Evolutionary conservation across 2,329 filamentous ascomycete species (phyloP).

Genomic region (Leptosphaerulina australis): DNA sequence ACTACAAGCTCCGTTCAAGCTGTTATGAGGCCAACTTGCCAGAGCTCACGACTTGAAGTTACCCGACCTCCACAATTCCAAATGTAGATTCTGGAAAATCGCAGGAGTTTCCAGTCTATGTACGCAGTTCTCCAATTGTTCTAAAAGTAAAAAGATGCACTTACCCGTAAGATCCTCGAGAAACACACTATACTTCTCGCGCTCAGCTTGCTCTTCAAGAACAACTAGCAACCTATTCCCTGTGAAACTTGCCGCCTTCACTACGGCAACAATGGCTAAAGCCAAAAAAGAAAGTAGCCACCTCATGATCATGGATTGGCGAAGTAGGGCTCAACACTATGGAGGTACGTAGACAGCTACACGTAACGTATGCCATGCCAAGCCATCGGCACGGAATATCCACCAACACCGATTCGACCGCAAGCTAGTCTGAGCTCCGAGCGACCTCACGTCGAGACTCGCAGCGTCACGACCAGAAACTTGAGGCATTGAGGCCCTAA

Average conservation of each 20-base stretch:
- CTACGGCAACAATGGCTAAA: constrained; percentile 68
- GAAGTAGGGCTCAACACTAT: constrained; percentile 29
- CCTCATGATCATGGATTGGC: constrained; percentile 65
- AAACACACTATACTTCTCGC: constrained; percentile 82
- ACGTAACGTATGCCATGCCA: constrained; percentile 50
- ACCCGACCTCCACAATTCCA: neutral
- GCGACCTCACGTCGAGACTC: constrained; percentile 15
- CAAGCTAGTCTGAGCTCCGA: neutral
- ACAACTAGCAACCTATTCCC: constrained; percentile 85
- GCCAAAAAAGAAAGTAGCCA: constrained; percentile 74
- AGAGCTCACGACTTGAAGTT: constrained; percentile 18
- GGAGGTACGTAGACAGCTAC: constrained; percentile 29
- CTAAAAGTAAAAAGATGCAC: constrained; percentile 33
- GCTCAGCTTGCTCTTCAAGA: constrained; percentile 80
- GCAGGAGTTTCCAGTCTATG: neutral
- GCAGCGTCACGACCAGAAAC: constrained; percentile 15
- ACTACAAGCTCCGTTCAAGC: constrained; percentile 6
- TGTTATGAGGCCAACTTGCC: constrained; percentile 17
- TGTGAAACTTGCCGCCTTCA: constrained; percentile 76
- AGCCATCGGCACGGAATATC: constrained; percentile 28
- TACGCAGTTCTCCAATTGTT: neutral
- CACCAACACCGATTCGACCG: constrained; percentile 5
- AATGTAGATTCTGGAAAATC: neutral
- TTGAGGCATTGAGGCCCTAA: constrained; percentile 29
- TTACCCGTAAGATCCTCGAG: constrained; percentile 73